A percentile compares a stretch with the other conserved stretches of the same genome.
Evolutionary conservation across 441 rosid species (phyloP).

Genomic region (Corymbia calophylla): DNA sequence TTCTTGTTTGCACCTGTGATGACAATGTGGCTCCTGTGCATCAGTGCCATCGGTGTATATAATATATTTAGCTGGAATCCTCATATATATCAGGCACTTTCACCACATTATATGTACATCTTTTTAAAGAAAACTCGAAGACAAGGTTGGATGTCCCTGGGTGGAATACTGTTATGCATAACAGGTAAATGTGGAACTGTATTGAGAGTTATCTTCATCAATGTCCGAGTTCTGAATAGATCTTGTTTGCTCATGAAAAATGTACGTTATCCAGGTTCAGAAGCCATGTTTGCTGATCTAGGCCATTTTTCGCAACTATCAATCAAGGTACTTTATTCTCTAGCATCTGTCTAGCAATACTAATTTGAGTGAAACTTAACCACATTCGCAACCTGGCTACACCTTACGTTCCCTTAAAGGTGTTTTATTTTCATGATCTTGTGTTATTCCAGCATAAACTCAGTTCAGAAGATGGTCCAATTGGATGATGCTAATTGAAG

Average conservation of each 20-base stretch:
- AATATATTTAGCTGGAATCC: slow-evolving; percentile 10
- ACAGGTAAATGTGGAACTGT: slow-evolving; percentile 1
- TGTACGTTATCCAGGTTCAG: background rate
- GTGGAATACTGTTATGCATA: slow-evolving; percentile 8
- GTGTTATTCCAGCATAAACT: background rate
- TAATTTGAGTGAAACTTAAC: background rate
- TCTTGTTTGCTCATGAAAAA: background rate
- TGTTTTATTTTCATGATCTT: background rate
- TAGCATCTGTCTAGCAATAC: background rate
- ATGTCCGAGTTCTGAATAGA: background rate
- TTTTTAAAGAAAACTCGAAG: slow-evolving; percentile 4
- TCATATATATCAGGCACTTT: slow-evolving; percentile 5
- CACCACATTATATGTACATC: slow-evolving; percentile 3
- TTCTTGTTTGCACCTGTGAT: slow-evolving; percentile 14
- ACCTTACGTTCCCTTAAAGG: background rate
- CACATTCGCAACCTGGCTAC: background rate
- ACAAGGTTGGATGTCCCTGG: slow-evolving; percentile 10
- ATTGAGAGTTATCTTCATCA: background rate
- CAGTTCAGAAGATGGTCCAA: background rate
- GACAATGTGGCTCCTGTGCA: slow-evolving; percentile 8
- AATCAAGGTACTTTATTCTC: slow-evolving; percentile 6
- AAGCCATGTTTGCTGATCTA: slow-evolving; percentile 18
- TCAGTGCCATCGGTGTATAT: slow-evolving; percentile 5
- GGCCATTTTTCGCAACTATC: slow-evolving; percentile 14
- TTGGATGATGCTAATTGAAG: background rate